Conservation (phyloP, 768 basidiomycete genomes). For the Psilocybe sp. region DNA sequence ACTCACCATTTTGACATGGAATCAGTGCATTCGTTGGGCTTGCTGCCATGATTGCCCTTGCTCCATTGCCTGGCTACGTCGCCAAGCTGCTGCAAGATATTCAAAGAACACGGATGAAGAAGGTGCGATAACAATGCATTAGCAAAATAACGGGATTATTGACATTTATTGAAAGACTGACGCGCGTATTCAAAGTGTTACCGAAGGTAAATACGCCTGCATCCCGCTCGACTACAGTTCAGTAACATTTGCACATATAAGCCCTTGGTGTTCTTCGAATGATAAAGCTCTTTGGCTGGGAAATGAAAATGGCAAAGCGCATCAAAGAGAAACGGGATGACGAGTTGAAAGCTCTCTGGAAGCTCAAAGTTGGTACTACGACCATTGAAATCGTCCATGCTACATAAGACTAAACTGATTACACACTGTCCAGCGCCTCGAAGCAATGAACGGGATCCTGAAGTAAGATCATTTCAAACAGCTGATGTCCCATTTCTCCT, state of each 20-base stretch:
- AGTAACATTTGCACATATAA: conserved; percentile 10
- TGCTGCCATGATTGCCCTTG: conserved; percentile 42
- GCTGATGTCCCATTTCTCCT: no score
- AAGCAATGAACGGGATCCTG: conserved; percentile 3
- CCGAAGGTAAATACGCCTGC: conserved; percentile 23
- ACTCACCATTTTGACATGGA: neutral
- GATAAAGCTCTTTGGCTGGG: conserved; percentile 72
- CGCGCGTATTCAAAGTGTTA: conserved; percentile 4
- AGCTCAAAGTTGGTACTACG: conserved; percentile 37
- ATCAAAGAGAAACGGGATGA: conserved; percentile 57
- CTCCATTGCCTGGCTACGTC: conserved; percentile 57
- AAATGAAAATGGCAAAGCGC: conserved; percentile 51
- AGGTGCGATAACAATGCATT: conserved; percentile 22
- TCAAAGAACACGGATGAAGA: conserved; percentile 49
- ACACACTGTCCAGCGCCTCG: neutral
- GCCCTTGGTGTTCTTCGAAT: conserved; percentile 57
- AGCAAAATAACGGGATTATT: no score
- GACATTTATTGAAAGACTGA: conserved; percentile 3
- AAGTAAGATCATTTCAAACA: neutral
- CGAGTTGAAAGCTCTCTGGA: conserved; percentile 56
- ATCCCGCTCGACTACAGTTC: no score
- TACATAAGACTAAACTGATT: neutral
- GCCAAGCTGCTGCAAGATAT: conserved; percentile 46
- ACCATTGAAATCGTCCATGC: no score
- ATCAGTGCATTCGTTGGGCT: conserved; percentile 54